A percentile compares a stretch with the other conserved stretches of the same genome.
These are phyloP conservation scores for sorghum (Sorghum bicolor) DNA, from an alignment of 176 grass and related monocot genomes.

Conservation along the genomic window DNA sequence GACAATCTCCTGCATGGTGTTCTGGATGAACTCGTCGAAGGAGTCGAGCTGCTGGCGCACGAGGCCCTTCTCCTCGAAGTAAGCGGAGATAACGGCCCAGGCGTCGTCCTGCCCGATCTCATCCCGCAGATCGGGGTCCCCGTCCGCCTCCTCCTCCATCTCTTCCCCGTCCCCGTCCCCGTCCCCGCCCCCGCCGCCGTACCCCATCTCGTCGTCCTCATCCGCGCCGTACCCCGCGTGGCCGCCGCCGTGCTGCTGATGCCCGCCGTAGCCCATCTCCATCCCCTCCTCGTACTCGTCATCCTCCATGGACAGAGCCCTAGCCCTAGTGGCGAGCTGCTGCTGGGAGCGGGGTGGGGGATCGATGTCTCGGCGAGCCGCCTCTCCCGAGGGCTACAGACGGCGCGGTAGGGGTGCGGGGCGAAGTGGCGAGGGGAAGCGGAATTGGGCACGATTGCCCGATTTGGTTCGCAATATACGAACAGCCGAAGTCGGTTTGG, in stretches of 20 bases:
- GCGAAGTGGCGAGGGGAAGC: background rate
- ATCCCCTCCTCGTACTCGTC: constrained; percentile 60
- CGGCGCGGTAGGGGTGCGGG: background rate
- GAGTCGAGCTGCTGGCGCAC: constrained; percentile 95
- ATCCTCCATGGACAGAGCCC: constrained; percentile 49
- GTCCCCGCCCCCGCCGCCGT: constrained; percentile 12
- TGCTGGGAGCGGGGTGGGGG: background rate
- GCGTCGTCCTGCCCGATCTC: constrained; percentile 95
- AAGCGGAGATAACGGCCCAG: constrained; percentile 95
- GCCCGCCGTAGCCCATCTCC: constrained; percentile 48
- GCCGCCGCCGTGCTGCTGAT: constrained; percentile 29
- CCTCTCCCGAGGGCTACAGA: background rate
- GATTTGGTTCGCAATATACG: background rate
- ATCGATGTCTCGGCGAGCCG: background rate
- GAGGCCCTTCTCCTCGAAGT: constrained; percentile 98
- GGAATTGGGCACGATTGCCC: background rate
- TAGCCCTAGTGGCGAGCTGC: background rate
- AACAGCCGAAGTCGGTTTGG: background rate
- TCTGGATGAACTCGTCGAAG: constrained; percentile 98
- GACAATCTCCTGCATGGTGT: constrained; percentile 98
- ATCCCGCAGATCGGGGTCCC: constrained; percentile 43
- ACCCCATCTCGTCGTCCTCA: constrained; percentile 34
- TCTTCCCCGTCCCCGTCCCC: constrained; percentile 34
- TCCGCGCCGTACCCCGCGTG: constrained; percentile 42
- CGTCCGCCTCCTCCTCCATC: constrained; percentile 59